These are phyloP conservation scores for Arthroderma sp. DNA, from an alignment of 2,329 filamentous ascomycete genomes.

Conservation along the genomic window DNA sequence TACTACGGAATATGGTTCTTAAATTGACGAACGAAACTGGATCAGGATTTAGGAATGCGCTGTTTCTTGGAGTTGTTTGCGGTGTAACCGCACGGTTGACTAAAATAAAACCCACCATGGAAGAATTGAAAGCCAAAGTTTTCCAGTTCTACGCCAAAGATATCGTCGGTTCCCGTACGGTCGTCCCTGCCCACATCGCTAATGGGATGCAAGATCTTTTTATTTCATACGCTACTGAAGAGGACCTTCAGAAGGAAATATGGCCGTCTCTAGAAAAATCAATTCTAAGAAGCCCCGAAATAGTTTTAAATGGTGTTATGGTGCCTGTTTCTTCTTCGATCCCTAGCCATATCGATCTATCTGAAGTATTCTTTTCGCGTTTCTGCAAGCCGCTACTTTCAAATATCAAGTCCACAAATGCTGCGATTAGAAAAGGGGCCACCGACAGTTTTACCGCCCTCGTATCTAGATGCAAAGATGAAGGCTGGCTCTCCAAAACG, in stretches of 20 bases:
- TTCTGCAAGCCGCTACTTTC: constrained; percentile 79
- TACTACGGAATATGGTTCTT: constrained; percentile 49
- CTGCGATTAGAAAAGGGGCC: constrained; percentile 60
- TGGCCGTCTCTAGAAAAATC: constrained; percentile 78
- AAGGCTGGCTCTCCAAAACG: constrained; percentile 49
- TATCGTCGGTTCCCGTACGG: constrained; percentile 62
- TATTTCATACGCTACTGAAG: constrained; percentile 53
- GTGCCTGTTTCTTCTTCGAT: constrained; percentile 59
- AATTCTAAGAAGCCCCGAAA: constrained; percentile 76
- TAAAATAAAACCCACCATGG: constrained; percentile 48
- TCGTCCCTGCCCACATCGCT: constrained; percentile 58
- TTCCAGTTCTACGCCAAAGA: constrained; percentile 77
- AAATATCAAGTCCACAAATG: constrained; percentile 82
- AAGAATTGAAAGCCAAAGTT: constrained; percentile 55
- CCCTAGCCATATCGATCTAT: constrained; percentile 60
- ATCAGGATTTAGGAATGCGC: constrained; percentile 55
- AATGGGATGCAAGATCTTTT: constrained; percentile 74
- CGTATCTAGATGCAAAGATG: constrained; percentile 49
- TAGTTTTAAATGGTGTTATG: constrained; percentile 68
- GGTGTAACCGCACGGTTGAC: constrained; percentile 68
- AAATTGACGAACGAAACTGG: constrained; percentile 55
- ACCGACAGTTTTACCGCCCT: constrained; percentile 60
- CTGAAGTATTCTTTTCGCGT: constrained; percentile 55
- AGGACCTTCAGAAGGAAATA: constrained; percentile 63
- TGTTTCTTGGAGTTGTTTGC: constrained; percentile 72